A percentile compares a stretch with the other conserved stretches of the same genome.
Conservation (phyloP, 2,329 filamentous ascomycete genomes). For the Tolypocladium tropicale region DNA sequence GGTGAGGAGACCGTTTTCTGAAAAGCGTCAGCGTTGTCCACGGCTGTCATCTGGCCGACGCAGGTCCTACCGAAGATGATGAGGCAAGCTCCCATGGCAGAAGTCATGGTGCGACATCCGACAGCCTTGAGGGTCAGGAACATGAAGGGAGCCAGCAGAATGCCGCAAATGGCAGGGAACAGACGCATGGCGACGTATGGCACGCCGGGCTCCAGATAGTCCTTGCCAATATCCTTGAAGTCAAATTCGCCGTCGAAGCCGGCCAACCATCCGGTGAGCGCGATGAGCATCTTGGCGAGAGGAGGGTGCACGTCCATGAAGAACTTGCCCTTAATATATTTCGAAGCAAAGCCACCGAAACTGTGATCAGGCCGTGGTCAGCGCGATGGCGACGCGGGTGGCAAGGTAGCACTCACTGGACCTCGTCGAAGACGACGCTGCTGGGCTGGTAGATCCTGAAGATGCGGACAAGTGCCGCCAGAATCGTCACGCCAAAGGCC, state of each 20-base stretch:
- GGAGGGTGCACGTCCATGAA: constrained; percentile 99
- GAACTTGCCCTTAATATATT: constrained; percentile 98
- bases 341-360: constrained; percentile 95
- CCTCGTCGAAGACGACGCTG: constrained; percentile 97
- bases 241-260: constrained; percentile 95
- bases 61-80: constrained; percentile 74
- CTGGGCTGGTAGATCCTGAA: constrained; percentile 95
- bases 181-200: constrained; percentile 97
- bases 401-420: constrained; percentile 63
- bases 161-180: constrained; percentile 80
- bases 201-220: constrained; percentile 88
- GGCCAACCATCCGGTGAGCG: constrained; percentile 85
- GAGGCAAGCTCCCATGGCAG: constrained; percentile 70
- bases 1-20: constrained; percentile 91
- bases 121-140: constrained; percentile 88
- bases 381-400: constrained; percentile 1
- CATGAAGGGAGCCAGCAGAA: constrained; percentile 81
- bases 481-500: constrained; percentile 58
- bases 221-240: constrained; percentile 99
- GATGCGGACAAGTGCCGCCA: constrained; percentile 72
- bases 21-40: constrained; percentile 14
- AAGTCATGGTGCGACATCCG: constrained; percentile 79
- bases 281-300: constrained; percentile 91
- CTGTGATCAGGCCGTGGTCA: constrained; percentile 34
- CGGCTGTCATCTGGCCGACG: neutral